A percentile compares a stretch with the other conserved stretches of the same genome.
phyloP scores from a whole-genome alignment of 192 early-diverging fungal genomes.

The Chytriomyces sp. region DNA sequence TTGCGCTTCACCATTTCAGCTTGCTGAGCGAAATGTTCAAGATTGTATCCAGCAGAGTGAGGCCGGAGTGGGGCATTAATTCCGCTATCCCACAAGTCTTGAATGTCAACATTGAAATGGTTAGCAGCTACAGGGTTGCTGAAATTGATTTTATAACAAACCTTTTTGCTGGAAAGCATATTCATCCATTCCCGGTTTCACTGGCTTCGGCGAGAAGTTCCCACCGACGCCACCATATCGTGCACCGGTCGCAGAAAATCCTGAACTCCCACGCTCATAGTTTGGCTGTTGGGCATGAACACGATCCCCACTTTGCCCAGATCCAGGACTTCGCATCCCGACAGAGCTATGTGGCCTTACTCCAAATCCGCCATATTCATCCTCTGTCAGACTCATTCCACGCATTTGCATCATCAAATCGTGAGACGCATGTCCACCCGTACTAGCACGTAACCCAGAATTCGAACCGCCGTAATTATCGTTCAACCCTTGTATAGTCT shows the following conservation, averaged over 20 bases:
- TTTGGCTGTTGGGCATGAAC: not conserved
- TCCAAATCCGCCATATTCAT: slow-evolving; percentile 19
- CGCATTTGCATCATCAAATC: slow-evolving; percentile 36
- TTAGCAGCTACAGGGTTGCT: too few relatives aligned
- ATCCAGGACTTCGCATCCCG: too few relatives aligned
- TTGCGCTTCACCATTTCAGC: slow-evolving; percentile 31
- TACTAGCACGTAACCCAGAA: not conserved
- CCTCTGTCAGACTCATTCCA: slow-evolving; percentile 14
- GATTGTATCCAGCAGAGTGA: slow-evolving; percentile 35
- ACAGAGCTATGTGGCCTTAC: slow-evolving; percentile 22
- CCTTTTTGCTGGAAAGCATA: not conserved
- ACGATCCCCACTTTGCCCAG: not conserved
- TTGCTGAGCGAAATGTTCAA: slow-evolving; percentile 32
- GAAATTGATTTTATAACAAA: not conserved
- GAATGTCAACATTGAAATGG: too few relatives aligned
- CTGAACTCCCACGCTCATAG: not conserved
- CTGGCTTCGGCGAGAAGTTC: slow-evolving; percentile 18
- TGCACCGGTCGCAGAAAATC: not conserved
- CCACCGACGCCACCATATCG: not conserved
- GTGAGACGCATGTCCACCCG: not conserved
- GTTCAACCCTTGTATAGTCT: not conserved
- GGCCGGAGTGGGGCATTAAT: slow-evolving; percentile 20
- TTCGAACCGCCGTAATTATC: not conserved
- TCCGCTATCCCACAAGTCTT: too few relatives aligned
- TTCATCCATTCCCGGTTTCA: not conserved